Conservation (phyloP, 306 rosid genomes). For the Ormosia emarginata region DNA sequence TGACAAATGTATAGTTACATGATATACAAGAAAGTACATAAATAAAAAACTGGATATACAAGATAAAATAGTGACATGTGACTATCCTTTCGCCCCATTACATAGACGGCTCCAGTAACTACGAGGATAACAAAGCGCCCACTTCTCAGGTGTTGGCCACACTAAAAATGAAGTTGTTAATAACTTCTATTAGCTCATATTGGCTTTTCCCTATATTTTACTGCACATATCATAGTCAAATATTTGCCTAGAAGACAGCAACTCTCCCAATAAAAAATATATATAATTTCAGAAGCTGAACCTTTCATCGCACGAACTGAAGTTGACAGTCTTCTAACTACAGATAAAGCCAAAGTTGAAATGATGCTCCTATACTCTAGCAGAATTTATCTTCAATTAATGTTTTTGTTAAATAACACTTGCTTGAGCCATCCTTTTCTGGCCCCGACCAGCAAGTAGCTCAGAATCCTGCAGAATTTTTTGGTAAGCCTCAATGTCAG, state of each 20-base stretch:
- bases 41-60: not conserved
- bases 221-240: not conserved
- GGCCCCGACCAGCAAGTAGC: slow-evolving; percentile 52
- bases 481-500: not conserved
- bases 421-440: slow-evolving; percentile 53
- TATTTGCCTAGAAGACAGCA: not conserved
- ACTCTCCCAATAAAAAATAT: not conserved
- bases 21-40: not conserved
- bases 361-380: slow-evolving; percentile 12
- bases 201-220: not conserved
- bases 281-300: not conserved
- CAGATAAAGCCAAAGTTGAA: not conserved
- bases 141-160: not conserved
- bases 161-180: not conserved
- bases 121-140: not conserved
- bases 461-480: slow-evolving; percentile 60
- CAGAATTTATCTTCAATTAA: slow-evolving; percentile 11
- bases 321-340: not conserved
- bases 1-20: not conserved
- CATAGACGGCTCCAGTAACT: slow-evolving; percentile 11
- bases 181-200: not conserved
- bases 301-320: not conserved
- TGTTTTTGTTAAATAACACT: slow-evolving; percentile 36
- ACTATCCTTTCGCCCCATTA: not conserved
- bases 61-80: not conserved